Evolutionary conservation across 202 grass and related monocot genomes (phyloP), one percentile per base, ranked within the genome.

Genomic region (Carex sylvatica): DNA sequence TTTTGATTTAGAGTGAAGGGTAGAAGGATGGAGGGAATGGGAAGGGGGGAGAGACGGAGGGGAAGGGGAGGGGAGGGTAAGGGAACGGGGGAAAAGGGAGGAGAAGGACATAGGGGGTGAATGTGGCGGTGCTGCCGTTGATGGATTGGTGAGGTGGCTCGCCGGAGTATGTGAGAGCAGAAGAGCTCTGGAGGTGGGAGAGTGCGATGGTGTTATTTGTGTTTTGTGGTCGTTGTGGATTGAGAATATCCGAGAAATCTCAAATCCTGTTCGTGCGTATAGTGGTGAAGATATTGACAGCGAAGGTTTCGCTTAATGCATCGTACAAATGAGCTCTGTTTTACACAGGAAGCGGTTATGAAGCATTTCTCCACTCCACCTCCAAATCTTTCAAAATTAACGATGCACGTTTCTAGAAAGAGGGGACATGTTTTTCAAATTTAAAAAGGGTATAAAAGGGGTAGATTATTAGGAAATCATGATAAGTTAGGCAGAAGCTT

Each of bases 41-140:
- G 59, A 59, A 53, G 64, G 44, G 16, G 84, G 73, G 64, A 36
- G 52, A 35, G 70, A 64, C 20, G 80, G 40, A 36, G 76, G 16
- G 78, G 7, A 33, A 69, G 6, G 5, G 82, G 7, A 18, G 33
- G 4, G 4, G 63, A 6, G 61, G 83, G 49, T 7, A 65, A 66
- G 71, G 18, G 79, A 58, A 91, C 47, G 11, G 35, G 84, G 18
- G 10, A 87, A 69, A 65, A 80, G 56, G 24, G 76, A 11, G 51
- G 83, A 84, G 89, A 81, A 75, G 88, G 76, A 54, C 66, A 77
- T 64, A 16, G 51, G 46, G 73, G 40, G 49, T 68, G 67, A 23
- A n/a, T 35, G 18, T 65, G 62, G 16, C 47, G 38, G 23, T 73
- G 2, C 18, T 16, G 0, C 19, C 40, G 65, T 42, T 9, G 13